Base-by-base conservation (phyloP, 148 eudicot genomes). In the Cornus kousa region DNA sequence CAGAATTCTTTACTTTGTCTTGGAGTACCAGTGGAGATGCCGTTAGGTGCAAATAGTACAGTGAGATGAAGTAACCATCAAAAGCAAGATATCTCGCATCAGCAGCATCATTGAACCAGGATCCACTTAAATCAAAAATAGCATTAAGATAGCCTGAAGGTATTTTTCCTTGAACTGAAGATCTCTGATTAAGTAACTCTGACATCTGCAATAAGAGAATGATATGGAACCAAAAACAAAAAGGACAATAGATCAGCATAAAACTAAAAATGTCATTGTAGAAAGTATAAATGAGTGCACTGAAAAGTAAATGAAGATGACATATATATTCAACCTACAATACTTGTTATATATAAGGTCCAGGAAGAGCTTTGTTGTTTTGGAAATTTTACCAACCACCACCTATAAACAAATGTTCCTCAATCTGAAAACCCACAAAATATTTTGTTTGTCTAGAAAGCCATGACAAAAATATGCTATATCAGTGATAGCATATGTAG, bases 111-210 rank as follows among this genome's bases (percentile, higher is more conserved):
- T 85, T 91, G 72, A 91, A 85, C 99, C 99, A 95, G 62, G 93
- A 78, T 77, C 99, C 97, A 75, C 83, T 89, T 77, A 91, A 83
- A 85, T 93, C 89, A 81, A 93, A 95, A 28, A 91, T 85, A 75
- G 99, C 90, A 81, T 95, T 95, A 80, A 91, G 88, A 80, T 91
- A 93, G 37, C 99, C 99, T 65, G 97, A 93, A 80, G 99, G 99
- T 65, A 95, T 92, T 87, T 95, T 95, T 68, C 99, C 99, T 64
- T 89, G 97, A 57, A 90, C 84, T 14, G 94, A 89, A 37, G 92
- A 88, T 85, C 78, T 88, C 79, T 93, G 99, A 87, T 95, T 95
- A 74, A 95, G 88, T 80, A 93, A 85, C 87, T 90, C 97, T 31
- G 99, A 95, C 99, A 95, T 95, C 99, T 95, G 94, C 88, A 86